These are phyloP conservation scores for Epichloe amarillans DNA, from an alignment of 2,329 filamentous ascomycete species.

Conservation along the genomic window DNA sequence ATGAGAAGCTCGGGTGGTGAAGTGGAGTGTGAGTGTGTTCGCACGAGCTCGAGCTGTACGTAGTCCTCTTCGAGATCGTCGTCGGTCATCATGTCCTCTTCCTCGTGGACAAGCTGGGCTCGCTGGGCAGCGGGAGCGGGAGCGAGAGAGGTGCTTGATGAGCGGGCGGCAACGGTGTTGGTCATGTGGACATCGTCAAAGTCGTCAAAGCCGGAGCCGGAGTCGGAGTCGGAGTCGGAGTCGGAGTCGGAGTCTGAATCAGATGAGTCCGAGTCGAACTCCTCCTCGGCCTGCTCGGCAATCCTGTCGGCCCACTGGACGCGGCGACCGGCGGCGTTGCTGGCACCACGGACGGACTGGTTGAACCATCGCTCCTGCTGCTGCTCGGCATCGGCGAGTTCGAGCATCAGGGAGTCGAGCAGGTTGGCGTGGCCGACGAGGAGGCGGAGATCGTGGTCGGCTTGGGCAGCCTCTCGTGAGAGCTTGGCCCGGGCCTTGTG, in stretches of 20 bases:
- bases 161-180: slow-evolving; percentile 31
- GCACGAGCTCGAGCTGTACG: slow-evolving; percentile 51
- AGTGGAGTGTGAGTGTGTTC: slow-evolving; percentile 51
- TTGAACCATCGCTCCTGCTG: slow-evolving; percentile 98
- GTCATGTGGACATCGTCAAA: slow-evolving; percentile 48
- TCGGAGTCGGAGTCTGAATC: slow-evolving; percentile 39
- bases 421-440: slow-evolving; percentile 98
- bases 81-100: slow-evolving; percentile 24
- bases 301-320: slow-evolving; percentile 80
- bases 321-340: slow-evolving; percentile 50
- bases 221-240: slow-evolving; percentile 7
- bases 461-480: slow-evolving; percentile 73
- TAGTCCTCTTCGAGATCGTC: slow-evolving; percentile 52
- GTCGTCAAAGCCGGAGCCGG: slow-evolving; percentile 23
- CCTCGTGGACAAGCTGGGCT: slow-evolving; percentile 26
- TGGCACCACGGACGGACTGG: slow-evolving; percentile 72
- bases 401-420: slow-evolving; percentile 86
- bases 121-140: neutral
- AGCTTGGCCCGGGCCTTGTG: slow-evolving; percentile 96
- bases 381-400: slow-evolving; percentile 81
- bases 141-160: slow-evolving; percentile 25
- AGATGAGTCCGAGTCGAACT: slow-evolving; percentile 42
- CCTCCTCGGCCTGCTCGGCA: slow-evolving; percentile 58
- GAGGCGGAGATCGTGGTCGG: slow-evolving; percentile 88
- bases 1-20: slow-evolving; percentile 54